phyloP scores from a whole-genome alignment of 2,329 filamentous ascomycete species.

The Mollisia scopiformis region DNA sequence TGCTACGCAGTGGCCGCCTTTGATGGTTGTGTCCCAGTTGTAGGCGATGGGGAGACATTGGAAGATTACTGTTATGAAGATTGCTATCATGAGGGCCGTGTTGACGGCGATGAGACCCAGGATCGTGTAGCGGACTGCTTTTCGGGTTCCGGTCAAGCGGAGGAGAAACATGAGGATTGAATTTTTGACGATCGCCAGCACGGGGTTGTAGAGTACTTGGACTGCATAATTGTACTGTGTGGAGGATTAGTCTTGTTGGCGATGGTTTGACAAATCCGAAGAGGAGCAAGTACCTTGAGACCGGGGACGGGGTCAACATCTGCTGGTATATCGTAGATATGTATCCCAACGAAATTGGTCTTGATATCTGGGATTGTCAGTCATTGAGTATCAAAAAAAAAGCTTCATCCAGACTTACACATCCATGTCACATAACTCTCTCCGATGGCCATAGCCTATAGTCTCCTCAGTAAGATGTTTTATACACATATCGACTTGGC shows the following conservation, averaged over 20 bases:
- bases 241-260: background rate
- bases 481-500: background rate
- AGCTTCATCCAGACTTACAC: background rate
- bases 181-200: constrained; percentile 48
- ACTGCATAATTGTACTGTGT: constrained; percentile 1
- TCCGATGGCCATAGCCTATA: background rate
- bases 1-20: constrained; percentile 53
- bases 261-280: background rate
- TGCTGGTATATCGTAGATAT: background rate
- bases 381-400: background rate
- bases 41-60: constrained; percentile 17
- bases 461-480: background rate
- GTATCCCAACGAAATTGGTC: constrained; percentile 2
- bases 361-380: background rate
- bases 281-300: background rate
- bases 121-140: background rate
- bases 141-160: constrained; percentile 37
- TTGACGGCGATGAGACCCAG: constrained; percentile 11
- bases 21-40: constrained; percentile 17
- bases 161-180: constrained; percentile 50
- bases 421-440: background rate
- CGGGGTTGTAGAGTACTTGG: constrained; percentile 48
- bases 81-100: constrained; percentile 7
- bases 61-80: constrained; percentile 12
- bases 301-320: constrained; percentile 14